phyloP scores from a whole-genome alignment of 169 alveolate genomes.

The Perkinsus chesapeaki region DNA sequence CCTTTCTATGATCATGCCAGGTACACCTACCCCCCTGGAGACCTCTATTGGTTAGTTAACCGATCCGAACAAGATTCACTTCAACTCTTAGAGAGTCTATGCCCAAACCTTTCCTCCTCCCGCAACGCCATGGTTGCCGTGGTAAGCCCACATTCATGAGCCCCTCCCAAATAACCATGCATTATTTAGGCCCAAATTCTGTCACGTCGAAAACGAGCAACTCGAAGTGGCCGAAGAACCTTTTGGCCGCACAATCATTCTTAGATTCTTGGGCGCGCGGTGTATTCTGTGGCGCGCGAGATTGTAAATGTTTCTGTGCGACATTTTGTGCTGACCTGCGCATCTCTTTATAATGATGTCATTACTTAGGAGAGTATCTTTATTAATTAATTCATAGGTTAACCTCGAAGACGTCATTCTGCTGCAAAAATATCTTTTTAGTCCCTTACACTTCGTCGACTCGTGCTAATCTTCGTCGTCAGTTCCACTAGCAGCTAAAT shows the following conservation, averaged over 20 bases:
- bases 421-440: too few relatives aligned
- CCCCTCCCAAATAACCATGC: background rate
- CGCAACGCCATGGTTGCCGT: slow-evolving; percentile 3
- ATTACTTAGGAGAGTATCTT: too few relatives aligned
- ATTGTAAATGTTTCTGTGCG: background rate
- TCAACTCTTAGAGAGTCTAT: background rate
- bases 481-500: too few relatives aligned
- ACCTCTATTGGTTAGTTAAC: background rate
- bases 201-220: background rate
- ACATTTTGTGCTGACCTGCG: background rate
- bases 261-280: background rate
- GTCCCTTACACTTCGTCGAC: too few relatives aligned
- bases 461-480: too few relatives aligned
- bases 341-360: too few relatives aligned
- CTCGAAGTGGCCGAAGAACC: background rate
- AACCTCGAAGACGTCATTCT: too few relatives aligned
- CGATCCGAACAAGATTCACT: background rate
- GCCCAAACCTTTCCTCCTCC: background rate
- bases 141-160: background rate
- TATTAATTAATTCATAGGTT: background rate
- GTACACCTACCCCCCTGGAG: background rate
- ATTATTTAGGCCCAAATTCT: background rate
- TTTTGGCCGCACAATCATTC: too few relatives aligned
- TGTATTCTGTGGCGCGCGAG: background rate
- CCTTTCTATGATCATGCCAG: background rate